Percentiles rank a stretch among this genome's conserved stretches.
phyloP scores from a whole-genome alignment of 805 yeast genomes.

The Kuraishia hungarica region DNA sequence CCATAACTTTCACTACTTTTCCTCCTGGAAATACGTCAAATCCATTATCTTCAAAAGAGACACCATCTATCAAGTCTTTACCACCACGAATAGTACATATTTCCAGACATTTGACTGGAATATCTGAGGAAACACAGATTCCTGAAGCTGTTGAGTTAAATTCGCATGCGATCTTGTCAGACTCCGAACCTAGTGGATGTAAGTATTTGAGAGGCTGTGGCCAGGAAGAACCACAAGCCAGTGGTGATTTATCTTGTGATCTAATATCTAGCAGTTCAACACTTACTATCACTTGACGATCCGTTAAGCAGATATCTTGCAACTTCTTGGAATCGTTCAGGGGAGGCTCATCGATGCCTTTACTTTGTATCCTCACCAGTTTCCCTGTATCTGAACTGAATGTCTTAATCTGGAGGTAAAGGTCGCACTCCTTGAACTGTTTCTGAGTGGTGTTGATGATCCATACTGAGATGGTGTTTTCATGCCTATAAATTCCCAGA shows the following conservation, averaged over 20 bases:
- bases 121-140: conserved; percentile 14
- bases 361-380: conserved; percentile 15
- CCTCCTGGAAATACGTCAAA: conserved; percentile 33
- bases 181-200: conserved; percentile 18
- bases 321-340: conserved; percentile 4
- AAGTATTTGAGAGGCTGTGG: conserved; percentile 9
- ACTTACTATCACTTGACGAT: background rate
- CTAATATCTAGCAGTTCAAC: background rate
- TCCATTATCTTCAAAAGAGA: conserved; percentile 32
- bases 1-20: background rate
- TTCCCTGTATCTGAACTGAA: background rate
- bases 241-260: background rate
- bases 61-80: conserved; percentile 6
- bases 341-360: conserved; percentile 8
- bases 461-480: background rate
- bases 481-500: conserved; percentile 25
- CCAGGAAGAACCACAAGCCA: background rate
- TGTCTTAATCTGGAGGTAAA: background rate
- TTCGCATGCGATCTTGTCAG: background rate
- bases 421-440: conserved; percentile 1
- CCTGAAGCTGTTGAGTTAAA: background rate
- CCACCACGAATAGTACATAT: conserved; percentile 15
- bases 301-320: background rate
- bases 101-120: conserved; percentile 36
- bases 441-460: conserved; percentile 1